Conservation (phyloP, 1,284 basidiomycete species). For the Serendipita sp. region DNA sequence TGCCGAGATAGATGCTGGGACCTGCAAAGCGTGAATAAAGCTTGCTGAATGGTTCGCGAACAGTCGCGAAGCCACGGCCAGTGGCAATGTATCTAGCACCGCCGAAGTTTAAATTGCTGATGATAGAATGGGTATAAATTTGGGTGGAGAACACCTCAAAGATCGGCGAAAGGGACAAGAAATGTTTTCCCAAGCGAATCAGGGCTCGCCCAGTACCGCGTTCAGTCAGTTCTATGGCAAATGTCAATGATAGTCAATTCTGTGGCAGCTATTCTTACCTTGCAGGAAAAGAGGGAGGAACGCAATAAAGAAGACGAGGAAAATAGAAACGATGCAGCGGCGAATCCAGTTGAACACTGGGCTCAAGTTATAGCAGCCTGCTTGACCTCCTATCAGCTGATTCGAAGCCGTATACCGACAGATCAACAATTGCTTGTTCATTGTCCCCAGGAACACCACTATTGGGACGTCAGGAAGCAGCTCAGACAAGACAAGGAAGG, state of each 20-base stretch:
- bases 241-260: conserved; percentile 12
- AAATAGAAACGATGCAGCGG: conserved; percentile 89
- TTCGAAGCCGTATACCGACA: conserved; percentile 66
- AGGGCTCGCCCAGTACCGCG: conserved; percentile 81
- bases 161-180: conserved; percentile 80
- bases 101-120: conserved; percentile 89
- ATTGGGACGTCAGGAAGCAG: conserved; percentile 20
- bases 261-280: conserved; percentile 34
- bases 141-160: conserved; percentile 96
- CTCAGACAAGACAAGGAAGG: conserved; percentile 11
- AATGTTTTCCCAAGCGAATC: conserved; percentile 80
- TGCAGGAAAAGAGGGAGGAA: conserved; percentile 89
- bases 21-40: conserved; percentile 93
- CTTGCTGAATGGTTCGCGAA: conserved; percentile 83
- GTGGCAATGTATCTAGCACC: conserved; percentile 97
- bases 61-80: conserved; percentile 94
- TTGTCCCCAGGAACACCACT: conserved; percentile 83
- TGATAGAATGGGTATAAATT: conserved; percentile 89
- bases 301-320: conserved; percentile 91
- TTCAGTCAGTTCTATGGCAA: conserved; percentile 67
- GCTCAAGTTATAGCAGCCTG: conserved; percentile 82
- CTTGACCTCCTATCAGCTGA: conserved; percentile 54
- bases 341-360: conserved; percentile 89
- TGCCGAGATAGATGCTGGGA: conserved; percentile 89
- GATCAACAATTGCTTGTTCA: conserved; percentile 65